These are phyloP conservation scores for Claviceps citrina DNA, from an alignment of 2,329 filamentous ascomycete genomes.

Conservation along the genomic window DNA sequence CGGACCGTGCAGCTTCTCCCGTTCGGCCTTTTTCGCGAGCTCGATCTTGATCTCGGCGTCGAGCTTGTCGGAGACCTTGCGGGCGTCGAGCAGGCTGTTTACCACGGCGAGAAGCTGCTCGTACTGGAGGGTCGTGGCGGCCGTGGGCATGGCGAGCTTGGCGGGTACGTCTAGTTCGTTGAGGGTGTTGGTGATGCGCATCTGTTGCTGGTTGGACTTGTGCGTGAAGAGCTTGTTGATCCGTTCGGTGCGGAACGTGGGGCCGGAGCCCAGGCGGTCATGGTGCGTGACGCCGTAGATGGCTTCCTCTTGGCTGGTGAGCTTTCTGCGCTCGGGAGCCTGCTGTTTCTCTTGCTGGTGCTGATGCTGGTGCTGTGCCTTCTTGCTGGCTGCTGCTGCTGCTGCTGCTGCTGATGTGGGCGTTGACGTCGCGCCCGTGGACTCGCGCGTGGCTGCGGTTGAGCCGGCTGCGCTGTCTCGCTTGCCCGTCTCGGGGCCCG, in stretches of 20 bases:
- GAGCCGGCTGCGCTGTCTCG: constrained; percentile 39
- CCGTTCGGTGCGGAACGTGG: constrained; percentile 77
- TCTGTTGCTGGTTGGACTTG: constrained; percentile 60
- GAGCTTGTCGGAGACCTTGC: constrained; percentile 62
- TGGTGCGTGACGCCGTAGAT: constrained; percentile 74
- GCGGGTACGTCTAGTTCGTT: constrained; percentile 55
- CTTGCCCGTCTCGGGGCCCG: constrained; percentile 24
- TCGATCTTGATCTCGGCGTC: constrained; percentile 53
- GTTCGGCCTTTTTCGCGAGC: constrained; percentile 39
- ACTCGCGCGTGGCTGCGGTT: constrained; percentile 20
- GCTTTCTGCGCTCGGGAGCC: constrained; percentile 47
- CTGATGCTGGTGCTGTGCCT: neutral
- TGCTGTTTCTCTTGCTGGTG: constrained; percentile 14
- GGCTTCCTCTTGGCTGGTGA: constrained; percentile 59
- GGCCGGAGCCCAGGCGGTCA: constrained; percentile 71
- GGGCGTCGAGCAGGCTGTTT: constrained; percentile 51
- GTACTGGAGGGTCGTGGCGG: constrained; percentile 54
- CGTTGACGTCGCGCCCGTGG: constrained; percentile 18
- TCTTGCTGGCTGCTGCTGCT: neutral
- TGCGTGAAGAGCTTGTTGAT: constrained; percentile 64
- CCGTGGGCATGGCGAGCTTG: constrained; percentile 59
- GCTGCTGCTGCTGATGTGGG: constrained; percentile 15
- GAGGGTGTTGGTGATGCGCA: constrained; percentile 58
- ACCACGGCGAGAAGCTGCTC: constrained; percentile 56
- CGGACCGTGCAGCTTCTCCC: constrained; percentile 22